Conservation (phyloP, 2,329 filamentous ascomycete genomes). For the Diaporthe helianthi region DNA sequence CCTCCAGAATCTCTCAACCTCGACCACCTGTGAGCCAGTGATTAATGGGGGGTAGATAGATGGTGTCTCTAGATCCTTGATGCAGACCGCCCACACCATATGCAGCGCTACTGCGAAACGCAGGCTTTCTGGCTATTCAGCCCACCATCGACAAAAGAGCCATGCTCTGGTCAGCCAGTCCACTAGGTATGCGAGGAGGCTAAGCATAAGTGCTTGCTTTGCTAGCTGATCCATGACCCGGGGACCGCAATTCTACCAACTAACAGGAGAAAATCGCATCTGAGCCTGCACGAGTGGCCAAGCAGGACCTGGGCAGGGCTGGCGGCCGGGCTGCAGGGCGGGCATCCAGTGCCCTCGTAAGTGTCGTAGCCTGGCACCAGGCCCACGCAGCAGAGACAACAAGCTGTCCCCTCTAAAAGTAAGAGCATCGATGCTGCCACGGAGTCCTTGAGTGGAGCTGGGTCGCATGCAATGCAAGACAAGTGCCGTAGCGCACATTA, state of each 20-base stretch:
- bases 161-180: neutral
- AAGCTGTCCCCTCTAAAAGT: slow-evolving; percentile 13
- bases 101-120: slow-evolving; percentile 32
- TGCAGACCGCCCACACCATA: slow-evolving; percentile 20
- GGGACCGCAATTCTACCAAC: neutral
- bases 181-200: neutral
- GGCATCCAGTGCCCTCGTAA: slow-evolving; percentile 1
- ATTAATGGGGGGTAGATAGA: neutral
- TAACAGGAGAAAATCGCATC: neutral
- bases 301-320: slow-evolving; percentile 3
- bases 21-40: slow-evolving; percentile 14
- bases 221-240: neutral
- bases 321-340: no score
- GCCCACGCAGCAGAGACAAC: slow-evolving; percentile 16
- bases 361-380: neutral
- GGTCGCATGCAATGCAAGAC: slow-evolving; percentile 34
- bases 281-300: neutral
- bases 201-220: neutral
- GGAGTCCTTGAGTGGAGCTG: slow-evolving; percentile 27
- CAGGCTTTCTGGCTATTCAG: slow-evolving; percentile 2
- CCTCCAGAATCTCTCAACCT: slow-evolving; percentile 9
- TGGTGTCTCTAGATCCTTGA: slow-evolving; percentile 27
- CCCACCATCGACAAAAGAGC: slow-evolving; percentile 16
- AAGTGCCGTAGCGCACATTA: slow-evolving; percentile 32
- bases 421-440: slow-evolving; percentile 25